These are phyloP conservation scores for Achlya hypogyna DNA, from an alignment of 352 stramenopile genomes.

Conservation along the genomic window DNA sequence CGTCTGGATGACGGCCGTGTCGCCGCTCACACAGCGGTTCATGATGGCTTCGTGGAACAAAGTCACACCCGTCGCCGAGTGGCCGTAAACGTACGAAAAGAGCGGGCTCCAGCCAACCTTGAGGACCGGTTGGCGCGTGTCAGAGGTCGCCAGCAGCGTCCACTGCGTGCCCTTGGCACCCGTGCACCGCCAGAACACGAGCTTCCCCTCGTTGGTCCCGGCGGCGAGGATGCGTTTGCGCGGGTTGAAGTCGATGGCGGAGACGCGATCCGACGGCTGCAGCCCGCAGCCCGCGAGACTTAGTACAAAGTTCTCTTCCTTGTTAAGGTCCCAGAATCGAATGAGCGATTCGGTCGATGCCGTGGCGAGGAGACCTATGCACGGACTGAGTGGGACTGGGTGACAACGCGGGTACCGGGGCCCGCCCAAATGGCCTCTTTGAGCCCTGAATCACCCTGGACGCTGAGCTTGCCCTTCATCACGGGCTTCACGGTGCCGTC, in stretches of 20 bases:
- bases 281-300: constrained; percentile 43
- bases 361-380: constrained; percentile 69
- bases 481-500: constrained; percentile 80
- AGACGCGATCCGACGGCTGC: constrained; percentile 50
- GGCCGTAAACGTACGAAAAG: constrained; percentile 54
- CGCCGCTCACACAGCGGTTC: constrained; percentile 63
- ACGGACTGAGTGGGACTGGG: neutral
- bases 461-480: constrained; percentile 84
- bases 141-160: constrained; percentile 52
- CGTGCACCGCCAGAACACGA: constrained; percentile 86
- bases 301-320: constrained; percentile 89
- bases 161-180: constrained; percentile 28
- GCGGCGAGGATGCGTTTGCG: constrained; percentile 79
- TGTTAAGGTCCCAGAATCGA: constrained; percentile 87
- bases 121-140: constrained; percentile 38
- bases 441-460: constrained; percentile 73
- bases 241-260: constrained; percentile 83
- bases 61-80: constrained; percentile 47
- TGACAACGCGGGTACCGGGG: constrained; percentile 28
- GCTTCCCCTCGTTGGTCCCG: constrained; percentile 70
- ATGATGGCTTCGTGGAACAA: constrained; percentile 82
- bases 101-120: constrained; percentile 62
- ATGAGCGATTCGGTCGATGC: constrained; percentile 83
- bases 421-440: constrained; percentile 83
- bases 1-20: constrained; percentile 81